These are phyloP conservation scores for Neocatenulostroma microsporum DNA, from an alignment of 2,329 filamentous ascomycete genomes.

Conservation along the genomic window DNA sequence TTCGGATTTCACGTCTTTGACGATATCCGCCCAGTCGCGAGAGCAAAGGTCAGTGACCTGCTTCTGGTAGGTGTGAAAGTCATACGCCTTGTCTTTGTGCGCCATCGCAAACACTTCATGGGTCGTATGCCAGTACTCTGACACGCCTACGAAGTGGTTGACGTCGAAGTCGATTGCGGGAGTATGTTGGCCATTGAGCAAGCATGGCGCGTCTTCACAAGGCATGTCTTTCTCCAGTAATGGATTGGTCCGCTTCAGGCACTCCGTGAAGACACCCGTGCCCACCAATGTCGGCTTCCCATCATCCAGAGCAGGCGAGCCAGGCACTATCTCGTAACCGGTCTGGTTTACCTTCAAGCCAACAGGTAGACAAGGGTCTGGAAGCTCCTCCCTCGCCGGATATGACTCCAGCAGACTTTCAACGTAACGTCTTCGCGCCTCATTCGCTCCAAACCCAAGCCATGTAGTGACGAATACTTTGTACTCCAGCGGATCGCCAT, in stretches of 20 bases:
- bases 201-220: conserved; percentile 74
- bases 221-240: conserved; percentile 81
- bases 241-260: conserved; percentile 71
- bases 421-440: conserved; percentile 81
- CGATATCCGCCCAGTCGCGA: conserved; percentile 71
- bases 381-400: conserved; percentile 62
- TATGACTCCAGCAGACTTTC: conserved; percentile 63
- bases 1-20: conserved; percentile 57
- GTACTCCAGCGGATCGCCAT: conserved; percentile 71
- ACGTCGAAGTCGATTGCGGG: conserved; percentile 94
- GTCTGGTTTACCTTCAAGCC: conserved; percentile 66
- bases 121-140: conserved; percentile 98
- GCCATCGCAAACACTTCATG: conserved; percentile 82
- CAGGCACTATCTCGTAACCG: conserved; percentile 52
- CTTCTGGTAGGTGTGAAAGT: conserved; percentile 81
- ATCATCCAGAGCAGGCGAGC: conserved; percentile 34
- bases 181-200: conserved; percentile 85
- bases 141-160: conserved; percentile 96
- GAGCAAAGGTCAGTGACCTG: conserved; percentile 79
- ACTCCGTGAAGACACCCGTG: conserved; percentile 81
- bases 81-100: conserved; percentile 72
- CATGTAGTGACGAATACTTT: conserved; percentile 92
- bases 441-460: conserved; percentile 94
- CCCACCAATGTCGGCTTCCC: conserved; percentile 58
- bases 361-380: conserved; percentile 82